Base-by-base conservation (phyloP, 1,284 basidiomycete genomes). In the Amylostereum areolatum region DNA sequence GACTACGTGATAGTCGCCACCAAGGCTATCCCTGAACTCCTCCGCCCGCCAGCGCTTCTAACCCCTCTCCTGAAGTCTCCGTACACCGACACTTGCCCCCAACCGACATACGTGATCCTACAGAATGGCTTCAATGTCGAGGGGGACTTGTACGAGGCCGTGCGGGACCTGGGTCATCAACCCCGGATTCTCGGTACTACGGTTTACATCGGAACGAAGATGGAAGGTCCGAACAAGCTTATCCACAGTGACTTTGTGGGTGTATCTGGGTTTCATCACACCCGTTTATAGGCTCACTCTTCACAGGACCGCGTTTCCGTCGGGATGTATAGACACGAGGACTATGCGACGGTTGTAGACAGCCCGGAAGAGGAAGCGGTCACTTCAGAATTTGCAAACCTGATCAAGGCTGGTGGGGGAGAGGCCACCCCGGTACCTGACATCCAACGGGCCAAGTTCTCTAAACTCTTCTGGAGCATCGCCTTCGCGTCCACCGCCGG, bases 71-170 rank as follows among this genome's bases (percentile, higher is more conserved):
- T 91, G 28, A 69, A 72, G 0, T 52, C 69, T 1, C 67, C 73
- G 1, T 84, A 84, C 57, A 60, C 68, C 3, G 71, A 74, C 4
- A 58, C 59, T 12, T 66, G 74, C 53, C 55, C 66, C 2, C 80
- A 82, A 55, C 81, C 80, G 0, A 77, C 75, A 1, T 86, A 85
- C 56, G 79, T 86, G 2, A 62, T 91, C 11, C 65, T 92, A 41
- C 86, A 90, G 67, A 92, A 92, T 62, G 89, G 89, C 2, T 68
- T 92, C 4, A 82, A 80, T 30, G 80, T 89, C 25, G 89, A 92
- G 60, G 68, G 67, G 29, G 85, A 88, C 51, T 66, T 89, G 30
- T 83, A 85, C 57, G 57, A 74, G 3, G 71, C 75, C 0, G 60
- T 84, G 8, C 73, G 75, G 51, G 57, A 63, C 7, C 61, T 78